Evolutionary conservation across 345 rosid species (phyloP).

Genomic region (Melaleuca alternifolia): DNA sequence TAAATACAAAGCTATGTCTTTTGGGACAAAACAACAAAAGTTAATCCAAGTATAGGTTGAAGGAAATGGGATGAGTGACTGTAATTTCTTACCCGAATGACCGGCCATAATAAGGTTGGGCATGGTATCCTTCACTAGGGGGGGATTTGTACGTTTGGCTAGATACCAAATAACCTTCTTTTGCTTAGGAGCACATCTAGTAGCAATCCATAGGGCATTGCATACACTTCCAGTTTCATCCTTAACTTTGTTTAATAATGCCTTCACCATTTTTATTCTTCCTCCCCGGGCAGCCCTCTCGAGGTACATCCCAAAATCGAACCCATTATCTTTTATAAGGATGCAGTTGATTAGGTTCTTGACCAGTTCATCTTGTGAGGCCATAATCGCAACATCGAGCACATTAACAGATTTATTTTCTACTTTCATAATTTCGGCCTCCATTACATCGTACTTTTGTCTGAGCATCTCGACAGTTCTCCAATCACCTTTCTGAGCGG

Average conservation of each 20-base stretch:
- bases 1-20: too few species aligned
- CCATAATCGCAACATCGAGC: background rate
- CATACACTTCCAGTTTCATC: fast-evolving
- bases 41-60: too few species aligned
- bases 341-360: background rate
- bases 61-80: background rate
- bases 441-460: background rate
- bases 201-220: fast-evolving
- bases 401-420: too few species aligned
- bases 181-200: background rate
- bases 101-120: fast-evolving
- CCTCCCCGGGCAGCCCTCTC: fast-evolving
- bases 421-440: background rate
- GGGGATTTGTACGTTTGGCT: background rate
- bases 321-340: fast-evolving
- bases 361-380: too few species aligned
- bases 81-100: background rate
- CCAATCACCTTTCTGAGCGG: background rate
- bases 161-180: background rate
- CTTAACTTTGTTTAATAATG: background rate
- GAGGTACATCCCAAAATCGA: background rate
- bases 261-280: background rate
- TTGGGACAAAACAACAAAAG: too few species aligned
- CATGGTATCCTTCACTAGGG: background rate
- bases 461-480: background rate